Evolutionary conservation across 176 grass and related monocot species (phyloP), one percentile per base, ranked within the genome.

Genomic region (Tillandsia leiboldiana): DNA sequence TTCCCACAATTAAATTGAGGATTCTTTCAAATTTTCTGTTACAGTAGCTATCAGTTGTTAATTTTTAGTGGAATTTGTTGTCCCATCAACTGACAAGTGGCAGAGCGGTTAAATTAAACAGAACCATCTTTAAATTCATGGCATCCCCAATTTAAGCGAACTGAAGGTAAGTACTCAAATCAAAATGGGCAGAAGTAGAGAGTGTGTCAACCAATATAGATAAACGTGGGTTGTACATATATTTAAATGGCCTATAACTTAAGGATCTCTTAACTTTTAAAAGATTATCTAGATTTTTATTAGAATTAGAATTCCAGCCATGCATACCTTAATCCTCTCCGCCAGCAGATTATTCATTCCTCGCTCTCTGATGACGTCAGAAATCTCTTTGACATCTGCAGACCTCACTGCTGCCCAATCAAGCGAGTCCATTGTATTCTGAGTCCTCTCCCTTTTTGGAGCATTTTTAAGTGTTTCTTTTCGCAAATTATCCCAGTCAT

Each of bases 311-410:
- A 70, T 62, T 78, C 64, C 11, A 53, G 22, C 64, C 28, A 65
- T 29, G 69, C 70, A 63, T 84, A 88, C 91, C 83, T 91, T 88
- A 72, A 96, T 96, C 20, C 91, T 67, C 52, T 91, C 80, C 70
- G 85, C 91, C 66, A 96, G 80, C 88, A 91, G 77, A 42, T 96
- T 96, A 65, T 91, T 88, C 91, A 96, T 91, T 72, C 91, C 87
- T 76, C 88, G 81, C 68, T 88, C 80, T 82, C 72, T 88, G 63
- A 96, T 96, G 51, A 80, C 57, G 10, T 86, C 75, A 52, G 91
- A 86, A 81, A 96, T 71, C 50, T 84, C 78, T 8, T 69, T 79
- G 12, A 91, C 83, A 28, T 87, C 71, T 66, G 83, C 85, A 74
- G 71, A 69, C 68, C 80, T 70, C 75, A 96, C 56, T 69, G 88